A percentile compares a stretch with the other conserved stretches of the same genome.
Evolutionary conservation across 768 basidiomycete species (phyloP).

Genomic region (Boletus sp.): DNA sequence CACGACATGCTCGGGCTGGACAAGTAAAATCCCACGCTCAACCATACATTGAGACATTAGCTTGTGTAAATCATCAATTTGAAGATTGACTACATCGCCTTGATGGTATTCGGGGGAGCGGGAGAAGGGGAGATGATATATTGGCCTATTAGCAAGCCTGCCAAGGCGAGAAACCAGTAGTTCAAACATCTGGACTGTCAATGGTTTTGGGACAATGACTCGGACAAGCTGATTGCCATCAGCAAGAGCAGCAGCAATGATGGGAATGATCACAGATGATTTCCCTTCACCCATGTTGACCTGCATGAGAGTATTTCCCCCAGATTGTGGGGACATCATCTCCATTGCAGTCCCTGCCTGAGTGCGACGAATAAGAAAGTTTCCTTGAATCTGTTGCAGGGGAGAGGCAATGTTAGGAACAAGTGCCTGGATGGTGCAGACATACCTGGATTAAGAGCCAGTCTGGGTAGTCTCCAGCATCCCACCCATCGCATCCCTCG

Average conservation of each 20-base stretch:
- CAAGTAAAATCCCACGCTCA: background rate
- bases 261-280: background rate
- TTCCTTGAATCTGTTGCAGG: background rate
- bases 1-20: background rate
- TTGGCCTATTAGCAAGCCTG: too few species aligned
- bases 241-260: background rate
- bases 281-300: constrained; percentile 23
- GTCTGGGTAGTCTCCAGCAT: background rate
- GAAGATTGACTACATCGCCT: too few species aligned
- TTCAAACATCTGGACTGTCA: too few species aligned
- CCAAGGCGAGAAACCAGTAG: too few species aligned
- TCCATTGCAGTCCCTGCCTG: constrained; percentile 35
- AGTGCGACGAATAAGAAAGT: too few species aligned
- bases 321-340: background rate
- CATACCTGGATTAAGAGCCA: constrained; percentile 6
- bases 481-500: background rate
- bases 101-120: too few species aligned
- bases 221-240: constrained; percentile 24
- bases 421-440: too few species aligned
- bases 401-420: too few species aligned
- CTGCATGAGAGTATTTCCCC: constrained; percentile 28
- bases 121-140: too few species aligned
- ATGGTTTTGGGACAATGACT: too few species aligned
- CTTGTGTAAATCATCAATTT: background rate
- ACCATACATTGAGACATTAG: constrained; percentile 39